Evolutionary conservation across 768 basidiomycete genomes (phyloP), one percentile per base, ranked within the genome.

Genomic region (Phallus indusiatus): DNA sequence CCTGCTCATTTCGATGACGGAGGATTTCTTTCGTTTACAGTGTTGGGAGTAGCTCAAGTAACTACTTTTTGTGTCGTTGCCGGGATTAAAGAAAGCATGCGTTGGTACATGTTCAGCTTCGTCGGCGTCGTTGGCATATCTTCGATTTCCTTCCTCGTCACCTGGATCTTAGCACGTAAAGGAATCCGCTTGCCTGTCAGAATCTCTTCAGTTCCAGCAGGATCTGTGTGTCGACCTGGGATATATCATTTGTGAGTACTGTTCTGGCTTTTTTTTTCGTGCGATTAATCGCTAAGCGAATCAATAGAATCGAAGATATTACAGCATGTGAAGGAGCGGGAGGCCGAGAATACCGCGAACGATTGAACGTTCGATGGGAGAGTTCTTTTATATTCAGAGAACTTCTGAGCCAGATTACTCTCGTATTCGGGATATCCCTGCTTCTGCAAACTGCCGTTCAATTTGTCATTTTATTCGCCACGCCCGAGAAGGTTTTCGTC

Each of bases 191-290:
- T 28, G 33, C 57, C 57, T 16, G 49, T 36, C 28, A 49, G 57
- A 46, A 59, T 53, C 18, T 59, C 57, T 14, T 59, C 57, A 52
- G 18, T 59, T 18, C 57, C 56, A 49, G 18, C 18, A 47, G 57
- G 57, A 11, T 33, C 49, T 4, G 11, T 28, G 9, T 34, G 24
- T 34, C 22, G 57, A 14, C 57, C 57, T 37, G 48, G 21, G n/a
- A 51, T 59, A 17, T 59, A 59, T 53, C 34, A 34, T 36, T 35
- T 52, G 57, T 53, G 12, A 34, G 49, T 59, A 8, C 12, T 22
- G 53, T 33, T 16, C n/a, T 21, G 10, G 1, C 24, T 52, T 1
- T 17, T 24, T 12, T 9, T n/a, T 12, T 9, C 10, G 1, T 20
- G 24, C 4, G 24, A 17, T 28, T 50, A 28, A 28, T 28, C 2